Evolutionary conservation across 306 rosid species (phyloP).

Genomic region (Cucurbita argyrosperma): DNA sequence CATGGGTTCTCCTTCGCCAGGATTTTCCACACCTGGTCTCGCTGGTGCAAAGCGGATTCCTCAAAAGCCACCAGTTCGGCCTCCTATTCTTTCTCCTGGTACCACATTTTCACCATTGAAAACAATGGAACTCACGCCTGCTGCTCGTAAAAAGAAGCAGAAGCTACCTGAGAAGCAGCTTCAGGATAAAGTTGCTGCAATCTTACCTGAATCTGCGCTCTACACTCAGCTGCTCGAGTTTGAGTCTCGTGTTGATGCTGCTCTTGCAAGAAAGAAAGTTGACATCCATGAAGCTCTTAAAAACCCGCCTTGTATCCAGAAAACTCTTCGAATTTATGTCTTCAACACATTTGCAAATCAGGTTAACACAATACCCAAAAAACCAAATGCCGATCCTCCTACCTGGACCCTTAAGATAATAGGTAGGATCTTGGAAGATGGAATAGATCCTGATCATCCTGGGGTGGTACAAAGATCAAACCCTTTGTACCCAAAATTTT

Average conservation of each 20-base stretch:
- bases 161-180: conserved; percentile 89
- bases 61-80: conserved; percentile 78
- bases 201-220: conserved; percentile 75
- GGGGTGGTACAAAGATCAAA: conserved; percentile 69
- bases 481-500: conserved; percentile 74
- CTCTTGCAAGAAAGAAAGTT: conserved; percentile 83
- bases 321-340: conserved; percentile 85
- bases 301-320: conserved; percentile 71
- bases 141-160: conserved; percentile 79
- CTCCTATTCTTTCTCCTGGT: conserved; percentile 46
- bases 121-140: conserved; percentile 68
- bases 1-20: conserved; percentile 40
- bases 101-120: conserved; percentile 48
- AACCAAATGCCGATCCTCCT: conserved; percentile 83
- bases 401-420: conserved; percentile 92
- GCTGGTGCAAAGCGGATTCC: conserved; percentile 48
- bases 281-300: conserved; percentile 97
- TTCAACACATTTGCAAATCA: conserved; percentile 88
- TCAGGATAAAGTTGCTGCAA: conserved; percentile 80
- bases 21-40: conserved; percentile 34
- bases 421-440: conserved; percentile 95
- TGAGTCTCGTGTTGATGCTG: conserved; percentile 82
- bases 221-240: conserved; percentile 97
- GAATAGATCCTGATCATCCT: conserved; percentile 94
- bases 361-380: conserved; percentile 56